Conservation (phyloP, 352 stramenopile genomes). For the Phytopythium litorale region DNA sequence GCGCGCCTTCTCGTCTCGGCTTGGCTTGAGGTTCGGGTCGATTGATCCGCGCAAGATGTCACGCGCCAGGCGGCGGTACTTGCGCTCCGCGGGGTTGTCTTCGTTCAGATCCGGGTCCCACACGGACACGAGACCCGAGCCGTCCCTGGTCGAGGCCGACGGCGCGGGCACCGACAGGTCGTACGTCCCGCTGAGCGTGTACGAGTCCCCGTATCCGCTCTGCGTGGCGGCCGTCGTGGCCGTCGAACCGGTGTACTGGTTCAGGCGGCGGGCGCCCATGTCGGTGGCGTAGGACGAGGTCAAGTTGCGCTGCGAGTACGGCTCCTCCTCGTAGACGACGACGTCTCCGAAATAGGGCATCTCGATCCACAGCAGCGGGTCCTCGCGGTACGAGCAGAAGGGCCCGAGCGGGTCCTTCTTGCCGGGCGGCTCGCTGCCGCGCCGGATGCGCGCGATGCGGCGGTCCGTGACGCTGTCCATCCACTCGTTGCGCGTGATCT, state of each 20-base stretch:
- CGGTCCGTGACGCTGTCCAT: conserved; percentile 89
- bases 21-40: conserved; percentile 97
- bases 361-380: conserved; percentile 83
- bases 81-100: conserved; percentile 94
- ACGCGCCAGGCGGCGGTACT: conserved; percentile 97
- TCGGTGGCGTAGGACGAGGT: conserved; percentile 52
- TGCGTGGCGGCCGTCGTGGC: conserved; percentile 8
- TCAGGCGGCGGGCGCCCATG: conserved; percentile 33
- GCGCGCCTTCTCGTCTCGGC: conserved; percentile 89
- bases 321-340: conserved; percentile 91
- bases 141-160: conserved; percentile 9
- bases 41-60: conserved; percentile 96
- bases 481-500: conserved; percentile 87
- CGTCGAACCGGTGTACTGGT: conserved; percentile 24
- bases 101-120: conserved; percentile 86
- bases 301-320: conserved; percentile 75
- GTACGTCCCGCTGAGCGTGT: conserved; percentile 48
- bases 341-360: conserved; percentile 91
- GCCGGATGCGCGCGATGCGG: conserved; percentile 79
- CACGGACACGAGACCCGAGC: conserved; percentile 55
- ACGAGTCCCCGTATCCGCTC: conserved; percentile 26
- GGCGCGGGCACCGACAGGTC: conserved; percentile 25
- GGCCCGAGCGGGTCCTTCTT: conserved; percentile 64
- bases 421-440: conserved; percentile 68
- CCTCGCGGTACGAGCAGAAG: conserved; percentile 79